Conservation (phyloP, 2,329 filamentous ascomycete species). For the Neopestalotiopsis sp. region DNA sequence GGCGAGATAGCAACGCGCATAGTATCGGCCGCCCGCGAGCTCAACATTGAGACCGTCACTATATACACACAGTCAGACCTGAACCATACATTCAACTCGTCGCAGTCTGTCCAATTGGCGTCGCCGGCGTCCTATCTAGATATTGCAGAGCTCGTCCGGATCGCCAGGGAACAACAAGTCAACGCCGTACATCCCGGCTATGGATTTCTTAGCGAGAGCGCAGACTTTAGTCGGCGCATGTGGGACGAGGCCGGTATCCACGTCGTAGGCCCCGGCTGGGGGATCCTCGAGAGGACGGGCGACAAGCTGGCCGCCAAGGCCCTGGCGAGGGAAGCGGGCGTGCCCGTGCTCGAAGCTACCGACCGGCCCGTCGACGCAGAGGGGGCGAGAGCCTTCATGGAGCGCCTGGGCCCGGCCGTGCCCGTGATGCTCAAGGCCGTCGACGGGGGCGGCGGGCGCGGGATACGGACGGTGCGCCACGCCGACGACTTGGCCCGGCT, state of each 20-base stretch:
- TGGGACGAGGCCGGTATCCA: constrained; percentile 55
- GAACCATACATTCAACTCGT: constrained; percentile 57
- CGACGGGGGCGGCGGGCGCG: constrained; percentile 65
- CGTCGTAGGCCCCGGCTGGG: constrained; percentile 62
- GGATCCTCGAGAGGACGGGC: constrained; percentile 49
- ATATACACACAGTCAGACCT: constrained; percentile 60
- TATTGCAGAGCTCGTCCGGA: constrained; percentile 45
- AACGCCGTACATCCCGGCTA: constrained; percentile 69
- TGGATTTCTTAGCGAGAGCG: constrained; percentile 68
- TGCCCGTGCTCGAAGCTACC: constrained; percentile 45
- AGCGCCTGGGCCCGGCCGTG: constrained; percentile 37
- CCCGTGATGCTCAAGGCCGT: constrained; percentile 64
- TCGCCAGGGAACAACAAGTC: constrained; percentile 50
- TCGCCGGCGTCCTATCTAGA: constrained; percentile 38
- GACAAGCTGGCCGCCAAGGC: constrained; percentile 29
- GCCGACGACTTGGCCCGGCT: constrained; percentile 48
- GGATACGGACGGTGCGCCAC: constrained; percentile 58
- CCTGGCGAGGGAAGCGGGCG: constrained; percentile 49
- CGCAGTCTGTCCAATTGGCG: constrained; percentile 53
- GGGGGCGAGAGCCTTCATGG: constrained; percentile 58
- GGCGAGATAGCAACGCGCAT: constrained; percentile 70
- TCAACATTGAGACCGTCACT: constrained; percentile 59
- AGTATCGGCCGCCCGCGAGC: constrained; percentile 62
- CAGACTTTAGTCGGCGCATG: constrained; percentile 58
- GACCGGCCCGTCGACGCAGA: constrained; percentile 28